Evolutionary conservation across 2,329 filamentous ascomycete genomes (phyloP).

Genomic region (Colletotrichum musae): DNA sequence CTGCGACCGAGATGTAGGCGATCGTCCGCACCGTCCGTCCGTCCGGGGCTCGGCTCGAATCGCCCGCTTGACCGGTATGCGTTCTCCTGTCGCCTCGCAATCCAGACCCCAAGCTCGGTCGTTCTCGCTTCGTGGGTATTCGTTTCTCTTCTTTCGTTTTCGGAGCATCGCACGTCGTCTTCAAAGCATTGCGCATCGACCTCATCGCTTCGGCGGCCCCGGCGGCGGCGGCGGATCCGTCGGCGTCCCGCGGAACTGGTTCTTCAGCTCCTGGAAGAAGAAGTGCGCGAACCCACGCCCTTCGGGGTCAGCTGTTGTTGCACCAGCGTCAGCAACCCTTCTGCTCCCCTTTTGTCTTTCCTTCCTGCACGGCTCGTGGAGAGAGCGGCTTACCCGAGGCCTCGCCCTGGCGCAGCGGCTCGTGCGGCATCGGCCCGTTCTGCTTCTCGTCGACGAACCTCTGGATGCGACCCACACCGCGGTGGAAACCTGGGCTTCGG

Average conservation of each 20-base stretch:
- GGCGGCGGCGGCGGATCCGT: conserved; percentile 52
- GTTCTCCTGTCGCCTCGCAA: no score
- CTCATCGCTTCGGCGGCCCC: conserved; percentile 43
- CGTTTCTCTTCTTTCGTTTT: neutral
- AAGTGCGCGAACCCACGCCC: conserved; percentile 48
- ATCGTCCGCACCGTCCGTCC: no score
- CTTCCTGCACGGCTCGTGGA: no score
- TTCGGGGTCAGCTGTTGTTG: conserved; percentile 29
- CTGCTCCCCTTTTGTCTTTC: neutral
- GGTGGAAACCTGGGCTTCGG: conserved; percentile 65
- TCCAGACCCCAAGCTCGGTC: no score
- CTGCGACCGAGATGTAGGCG: no score
- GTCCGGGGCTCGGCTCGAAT: no score
- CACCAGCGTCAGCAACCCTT: conserved; percentile 1
- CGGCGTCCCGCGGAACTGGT: conserved; percentile 63
- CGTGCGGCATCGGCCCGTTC: conserved; percentile 64
- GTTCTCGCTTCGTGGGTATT: no score
- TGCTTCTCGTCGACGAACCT: conserved; percentile 63
- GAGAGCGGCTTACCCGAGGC: conserved; percentile 59
- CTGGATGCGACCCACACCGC: conserved; percentile 67
- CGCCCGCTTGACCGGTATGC: no score
- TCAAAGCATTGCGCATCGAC: no score
- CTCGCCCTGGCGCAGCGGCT: conserved; percentile 66
- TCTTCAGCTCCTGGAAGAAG: conserved; percentile 66
- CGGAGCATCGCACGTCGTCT: neutral